These are phyloP conservation scores for Penicillium odoratum DNA, from an alignment of 495 filamentous ascomycete species.

Conservation along the genomic window DNA sequence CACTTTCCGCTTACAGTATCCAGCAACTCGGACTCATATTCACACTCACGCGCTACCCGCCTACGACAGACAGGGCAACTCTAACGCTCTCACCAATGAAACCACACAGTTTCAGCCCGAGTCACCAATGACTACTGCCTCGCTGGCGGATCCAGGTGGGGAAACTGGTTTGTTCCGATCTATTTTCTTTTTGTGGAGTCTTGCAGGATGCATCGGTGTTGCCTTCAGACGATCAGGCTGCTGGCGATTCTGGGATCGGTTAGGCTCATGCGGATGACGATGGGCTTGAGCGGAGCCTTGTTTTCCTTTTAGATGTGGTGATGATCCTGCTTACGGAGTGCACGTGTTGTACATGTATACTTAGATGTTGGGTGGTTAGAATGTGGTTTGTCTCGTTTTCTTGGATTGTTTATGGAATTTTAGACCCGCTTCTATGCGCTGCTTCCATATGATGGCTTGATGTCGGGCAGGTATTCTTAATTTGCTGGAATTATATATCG, in stretches of 20 bases:
- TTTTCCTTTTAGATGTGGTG: neutral
- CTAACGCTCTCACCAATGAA: constrained; percentile 22
- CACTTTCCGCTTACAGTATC: constrained; percentile 9
- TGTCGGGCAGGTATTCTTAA: constrained; percentile 1
- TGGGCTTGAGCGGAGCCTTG: constrained; percentile 7
- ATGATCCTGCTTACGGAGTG: neutral
- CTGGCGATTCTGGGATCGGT: constrained; percentile 13
- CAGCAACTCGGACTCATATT: constrained; percentile 13
- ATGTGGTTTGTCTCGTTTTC: neutral
- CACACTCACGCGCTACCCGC: constrained; percentile 30
- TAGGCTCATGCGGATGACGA: constrained; percentile 19
- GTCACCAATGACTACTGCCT: neutral
- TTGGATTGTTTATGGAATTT: neutral
- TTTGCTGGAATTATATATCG: neutral
- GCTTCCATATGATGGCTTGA: constrained; percentile 8
- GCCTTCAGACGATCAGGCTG: constrained; percentile 15
- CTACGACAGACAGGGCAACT: constrained; percentile 10
- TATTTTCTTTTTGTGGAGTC: constrained; percentile 18
- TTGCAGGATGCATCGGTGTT: neutral
- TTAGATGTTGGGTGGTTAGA: neutral
- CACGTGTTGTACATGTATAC: neutral
- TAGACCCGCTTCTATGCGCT: constrained; percentile 11
- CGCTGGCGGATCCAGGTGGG: neutral
- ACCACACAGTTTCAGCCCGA: neutral
- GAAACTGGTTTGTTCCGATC: constrained; percentile 14